Percentiles rank a stretch among this genome's conserved stretches.
These are phyloP conservation scores for Leptosphaerulina australis DNA, from an alignment of 2,329 filamentous ascomycete genomes.

Conservation along the genomic window DNA sequence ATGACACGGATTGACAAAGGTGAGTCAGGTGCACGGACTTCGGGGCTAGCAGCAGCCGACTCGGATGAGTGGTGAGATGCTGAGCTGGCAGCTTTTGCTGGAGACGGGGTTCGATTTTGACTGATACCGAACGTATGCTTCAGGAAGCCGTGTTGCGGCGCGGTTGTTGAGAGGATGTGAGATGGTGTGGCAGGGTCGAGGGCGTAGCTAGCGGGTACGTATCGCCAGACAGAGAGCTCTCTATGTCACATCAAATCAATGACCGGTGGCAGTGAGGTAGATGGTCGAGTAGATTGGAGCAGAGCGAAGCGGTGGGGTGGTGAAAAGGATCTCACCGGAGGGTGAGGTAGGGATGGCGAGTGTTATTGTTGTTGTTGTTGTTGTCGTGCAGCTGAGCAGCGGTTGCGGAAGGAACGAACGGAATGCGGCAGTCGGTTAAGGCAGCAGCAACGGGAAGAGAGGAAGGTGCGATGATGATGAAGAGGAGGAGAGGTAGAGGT, in stretches of 20 bases:
- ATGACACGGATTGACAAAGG: slow-evolving; percentile 34
- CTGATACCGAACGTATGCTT: slow-evolving; percentile 35
- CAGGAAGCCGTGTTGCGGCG: slow-evolving; percentile 27
- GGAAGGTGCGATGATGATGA: slow-evolving; percentile 15
- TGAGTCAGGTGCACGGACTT: slow-evolving; percentile 49
- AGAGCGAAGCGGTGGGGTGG: slow-evolving; percentile 32
- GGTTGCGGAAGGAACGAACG: slow-evolving; percentile 39
- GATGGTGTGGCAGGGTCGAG: slow-evolving; percentile 26
- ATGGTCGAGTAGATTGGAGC: slow-evolving; percentile 43
- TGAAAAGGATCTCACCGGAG: slow-evolving; percentile 24
- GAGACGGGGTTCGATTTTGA: slow-evolving; percentile 27
- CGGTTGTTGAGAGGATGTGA: slow-evolving; percentile 25
- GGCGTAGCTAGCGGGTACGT: slow-evolving; percentile 28
- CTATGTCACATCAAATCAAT: slow-evolving; percentile 45
- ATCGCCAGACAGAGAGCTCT: slow-evolving; percentile 36
- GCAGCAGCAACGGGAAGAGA: slow-evolving; percentile 12
- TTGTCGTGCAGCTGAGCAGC: slow-evolving; percentile 27
- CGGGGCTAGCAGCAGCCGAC: slow-evolving; percentile 20
- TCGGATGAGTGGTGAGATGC: slow-evolving; percentile 26
- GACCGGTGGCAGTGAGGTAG: slow-evolving; percentile 29
- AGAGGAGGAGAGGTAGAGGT: slow-evolving; percentile 13
- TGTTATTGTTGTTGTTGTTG: slow-evolving; percentile 27
- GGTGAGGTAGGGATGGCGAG: slow-evolving; percentile 30
- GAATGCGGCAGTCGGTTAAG: slow-evolving; percentile 30
- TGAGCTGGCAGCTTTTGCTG: slow-evolving; percentile 37